A percentile compares a stretch with the other conserved stretches of the same genome.
phyloP scores from a whole-genome alignment of 1,284 basidiomycete species.

The Ceratobasidium sp. region DNA sequence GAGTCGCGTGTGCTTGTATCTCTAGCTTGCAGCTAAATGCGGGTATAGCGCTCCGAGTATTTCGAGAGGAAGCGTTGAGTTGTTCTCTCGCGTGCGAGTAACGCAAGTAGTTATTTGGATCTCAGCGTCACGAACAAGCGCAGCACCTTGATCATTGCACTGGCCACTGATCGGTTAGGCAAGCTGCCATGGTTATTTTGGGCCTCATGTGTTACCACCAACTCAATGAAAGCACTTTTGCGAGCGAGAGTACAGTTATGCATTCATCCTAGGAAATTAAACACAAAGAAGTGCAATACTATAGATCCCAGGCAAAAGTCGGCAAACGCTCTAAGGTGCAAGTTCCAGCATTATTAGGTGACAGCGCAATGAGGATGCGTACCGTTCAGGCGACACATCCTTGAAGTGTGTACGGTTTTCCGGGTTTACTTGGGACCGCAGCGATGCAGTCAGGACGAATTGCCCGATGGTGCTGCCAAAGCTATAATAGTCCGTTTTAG shows the following conservation, averaged over 20 bases:
- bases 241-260: neutral
- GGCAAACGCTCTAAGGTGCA: slow-evolving; percentile 79
- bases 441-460: slow-evolving; percentile 91
- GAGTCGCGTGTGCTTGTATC: slow-evolving; percentile 50
- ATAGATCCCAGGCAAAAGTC: slow-evolving; percentile 95
- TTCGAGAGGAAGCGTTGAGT: slow-evolving; percentile 65
- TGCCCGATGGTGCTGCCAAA: slow-evolving; percentile 95
- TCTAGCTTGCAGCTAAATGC: slow-evolving; percentile 43
- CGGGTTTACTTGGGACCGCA: slow-evolving; percentile 92
- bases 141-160: neutral
- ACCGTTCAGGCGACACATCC: slow-evolving; percentile 95
- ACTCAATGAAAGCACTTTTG: slow-evolving; percentile 24
- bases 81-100: neutral
- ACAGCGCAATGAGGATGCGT: slow-evolving; percentile 49
- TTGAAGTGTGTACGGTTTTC: slow-evolving; percentile 82
- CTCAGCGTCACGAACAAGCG: neutral
- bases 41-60: slow-evolving; percentile 67
- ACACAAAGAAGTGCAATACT: slow-evolving; percentile 97
- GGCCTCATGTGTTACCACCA: slow-evolving; percentile 16
- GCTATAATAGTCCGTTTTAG: slow-evolving; percentile 56
- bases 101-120: neutral
- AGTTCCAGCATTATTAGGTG: slow-evolving; percentile 10
- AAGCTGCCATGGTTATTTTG: slow-evolving; percentile 18
- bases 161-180: slow-evolving; percentile 3
- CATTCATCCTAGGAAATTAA: slow-evolving; percentile 86